These are phyloP conservation scores for Scedosporium boydii DNA, from an alignment of 2,329 filamentous ascomycete genomes.

Conservation along the genomic window DNA sequence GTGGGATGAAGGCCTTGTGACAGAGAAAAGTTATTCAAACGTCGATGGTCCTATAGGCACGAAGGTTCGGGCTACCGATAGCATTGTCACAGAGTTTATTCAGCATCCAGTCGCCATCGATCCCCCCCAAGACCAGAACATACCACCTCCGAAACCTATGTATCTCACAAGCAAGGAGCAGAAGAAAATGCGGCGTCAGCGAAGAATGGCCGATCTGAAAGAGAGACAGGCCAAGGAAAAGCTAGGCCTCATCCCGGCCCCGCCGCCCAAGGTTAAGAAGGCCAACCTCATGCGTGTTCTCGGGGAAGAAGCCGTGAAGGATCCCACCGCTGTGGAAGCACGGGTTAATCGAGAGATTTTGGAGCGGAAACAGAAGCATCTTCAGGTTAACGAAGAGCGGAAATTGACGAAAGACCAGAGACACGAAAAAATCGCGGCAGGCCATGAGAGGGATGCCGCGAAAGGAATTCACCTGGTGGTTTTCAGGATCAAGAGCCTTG, in stretches of 20 bases:
- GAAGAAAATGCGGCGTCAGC: constrained; percentile 80
- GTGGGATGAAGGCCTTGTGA: constrained; percentile 85
- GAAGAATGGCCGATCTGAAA: constrained; percentile 85
- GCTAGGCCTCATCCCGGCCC: constrained; percentile 78
- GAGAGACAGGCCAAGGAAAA: constrained; percentile 95
- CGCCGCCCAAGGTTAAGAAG: constrained; percentile 93
- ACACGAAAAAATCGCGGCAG: constrained; percentile 69
- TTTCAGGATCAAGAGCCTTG: constrained; percentile 82
- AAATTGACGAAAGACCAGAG: constrained; percentile 83
- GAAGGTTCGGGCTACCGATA: constrained; percentile 69
- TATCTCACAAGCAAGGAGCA: constrained; percentile 86
- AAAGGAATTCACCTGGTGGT: constrained; percentile 81
- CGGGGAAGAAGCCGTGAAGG: constrained; percentile 77
- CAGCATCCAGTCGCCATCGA: constrained; percentile 89
- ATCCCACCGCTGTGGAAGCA: constrained; percentile 93
- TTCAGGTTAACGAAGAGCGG: constrained; percentile 69
- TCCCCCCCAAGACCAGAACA: constrained; percentile 79
- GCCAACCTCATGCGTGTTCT: constrained; percentile 96
- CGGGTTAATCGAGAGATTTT: constrained; percentile 89
- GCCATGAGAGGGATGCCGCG: constrained; percentile 80
- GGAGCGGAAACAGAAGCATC: constrained; percentile 71
- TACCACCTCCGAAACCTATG: constrained; percentile 76
- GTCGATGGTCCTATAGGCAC: constrained; percentile 56
- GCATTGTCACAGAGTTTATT: constrained; percentile 81
- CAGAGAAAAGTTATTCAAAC: constrained; percentile 63